Evolutionary conservation across 495 filamentous ascomycete species (phyloP).

Genomic region (Daldinia bambusicola): DNA sequence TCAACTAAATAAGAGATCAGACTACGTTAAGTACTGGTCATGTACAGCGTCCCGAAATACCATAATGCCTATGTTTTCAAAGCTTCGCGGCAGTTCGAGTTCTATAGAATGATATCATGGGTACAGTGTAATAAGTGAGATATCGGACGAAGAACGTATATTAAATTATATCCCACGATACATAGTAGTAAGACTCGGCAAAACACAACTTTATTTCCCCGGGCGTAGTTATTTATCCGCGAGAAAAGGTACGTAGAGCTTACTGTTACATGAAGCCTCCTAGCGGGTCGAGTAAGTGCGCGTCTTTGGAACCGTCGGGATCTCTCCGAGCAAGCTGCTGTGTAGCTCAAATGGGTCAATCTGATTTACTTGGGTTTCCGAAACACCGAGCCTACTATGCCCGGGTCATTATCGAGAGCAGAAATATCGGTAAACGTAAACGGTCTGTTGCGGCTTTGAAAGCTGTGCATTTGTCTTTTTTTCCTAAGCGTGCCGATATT

Average conservation of each 20-base stretch:
- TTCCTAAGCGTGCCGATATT: constrained; percentile 13
- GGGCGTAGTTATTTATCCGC: constrained; percentile 44
- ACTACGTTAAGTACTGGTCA: constrained; percentile 24
- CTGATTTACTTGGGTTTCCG: constrained; percentile 29
- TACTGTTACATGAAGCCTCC: constrained; percentile 38
- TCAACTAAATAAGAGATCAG: constrained; percentile 30
- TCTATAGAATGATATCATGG: constrained; percentile 31
- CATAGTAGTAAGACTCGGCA: constrained; percentile 34
- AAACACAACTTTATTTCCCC: constrained; percentile 24
- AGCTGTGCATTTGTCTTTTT: constrained; percentile 4
- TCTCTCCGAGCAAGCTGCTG: constrained; percentile 20
- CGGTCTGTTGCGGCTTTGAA: constrained; percentile 7
- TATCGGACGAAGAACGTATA: constrained; percentile 31
- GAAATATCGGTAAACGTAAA: constrained; percentile 25
- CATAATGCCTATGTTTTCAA: not conserved
- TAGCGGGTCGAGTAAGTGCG: constrained; percentile 25
- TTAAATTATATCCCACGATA: constrained; percentile 36
- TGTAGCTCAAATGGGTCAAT: constrained; percentile 21
- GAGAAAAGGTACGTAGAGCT: constrained; percentile 24
- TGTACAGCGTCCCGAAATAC: constrained; percentile 34
- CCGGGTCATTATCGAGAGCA: constrained; percentile 22
- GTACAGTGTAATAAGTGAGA: constrained; percentile 27
- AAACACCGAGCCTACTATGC: constrained; percentile 43
- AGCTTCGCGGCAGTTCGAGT: constrained; percentile 43
- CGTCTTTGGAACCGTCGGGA: constrained; percentile 16